Conservation (phyloP, 495 filamentous ascomycete species). For the Tuber borchii region DNA sequence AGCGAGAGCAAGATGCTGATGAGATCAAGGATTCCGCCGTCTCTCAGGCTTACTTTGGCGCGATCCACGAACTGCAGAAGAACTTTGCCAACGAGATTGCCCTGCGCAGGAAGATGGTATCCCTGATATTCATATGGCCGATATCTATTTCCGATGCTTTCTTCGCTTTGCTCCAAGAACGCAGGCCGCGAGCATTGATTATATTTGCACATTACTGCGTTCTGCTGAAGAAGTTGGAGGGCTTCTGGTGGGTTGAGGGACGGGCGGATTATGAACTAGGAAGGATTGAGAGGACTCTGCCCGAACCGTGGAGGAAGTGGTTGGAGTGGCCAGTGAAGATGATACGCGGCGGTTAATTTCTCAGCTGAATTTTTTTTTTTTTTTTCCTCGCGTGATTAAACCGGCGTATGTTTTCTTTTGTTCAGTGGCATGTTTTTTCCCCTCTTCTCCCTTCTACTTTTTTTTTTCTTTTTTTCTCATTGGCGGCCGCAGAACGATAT, state of each 20-base stretch:
- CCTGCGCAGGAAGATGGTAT: background rate
- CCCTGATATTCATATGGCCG: slow-evolving; percentile 43
- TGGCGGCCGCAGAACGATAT: background rate
- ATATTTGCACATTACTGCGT: slow-evolving; percentile 46
- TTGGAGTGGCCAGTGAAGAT: slow-evolving; percentile 39
- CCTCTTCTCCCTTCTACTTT: background rate
- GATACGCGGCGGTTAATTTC: slow-evolving; percentile 17
- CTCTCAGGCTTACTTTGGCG: slow-evolving; percentile 29
- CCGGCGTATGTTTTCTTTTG: background rate
- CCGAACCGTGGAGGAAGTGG: slow-evolving; percentile 41
- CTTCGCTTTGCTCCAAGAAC: slow-evolving; percentile 37
- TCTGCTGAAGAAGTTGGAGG: slow-evolving; percentile 41
- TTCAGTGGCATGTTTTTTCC: background rate
- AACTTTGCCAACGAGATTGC: slow-evolving; percentile 15
- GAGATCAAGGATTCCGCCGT: slow-evolving; percentile 35
- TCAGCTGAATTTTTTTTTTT: slow-evolving; percentile 4
- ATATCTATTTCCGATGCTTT: slow-evolving; percentile 40
- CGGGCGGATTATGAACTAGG: slow-evolving; percentile 42
- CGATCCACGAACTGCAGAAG: slow-evolving; percentile 28
- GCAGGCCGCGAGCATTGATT: slow-evolving; percentile 44
- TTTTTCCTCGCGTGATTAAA: slow-evolving; percentile 2
- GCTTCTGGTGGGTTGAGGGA: slow-evolving; percentile 43
- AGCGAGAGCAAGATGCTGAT: slow-evolving; percentile 20
- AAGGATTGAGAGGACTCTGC: slow-evolving; percentile 40
- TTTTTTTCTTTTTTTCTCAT: background rate